A percentile compares a stretch with the other conserved stretches of the same genome.
phyloP scores from a whole-genome alignment of 805 yeast species.

The Clavispora phyllophila region DNA sequence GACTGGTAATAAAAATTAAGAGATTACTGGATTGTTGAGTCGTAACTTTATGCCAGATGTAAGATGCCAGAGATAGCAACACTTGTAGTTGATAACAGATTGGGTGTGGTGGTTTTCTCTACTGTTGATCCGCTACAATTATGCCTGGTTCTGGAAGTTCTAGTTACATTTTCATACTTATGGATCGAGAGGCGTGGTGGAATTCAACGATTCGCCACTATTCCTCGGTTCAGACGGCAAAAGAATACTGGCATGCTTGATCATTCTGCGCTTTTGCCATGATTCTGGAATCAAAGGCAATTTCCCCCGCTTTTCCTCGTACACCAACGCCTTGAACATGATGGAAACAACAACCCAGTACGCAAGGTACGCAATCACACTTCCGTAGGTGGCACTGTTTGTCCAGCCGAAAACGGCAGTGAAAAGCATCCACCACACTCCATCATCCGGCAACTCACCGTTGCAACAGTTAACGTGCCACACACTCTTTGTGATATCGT shows the following conservation, averaged over 20 bases:
- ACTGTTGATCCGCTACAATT: too few species aligned
- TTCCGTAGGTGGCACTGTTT: constrained; percentile 86
- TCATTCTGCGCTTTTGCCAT: constrained; percentile 14
- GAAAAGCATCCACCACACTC: constrained; percentile 78
- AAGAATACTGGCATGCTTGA: constrained; percentile 5
- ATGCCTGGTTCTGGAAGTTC: too few species aligned
- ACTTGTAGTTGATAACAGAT: too few species aligned
- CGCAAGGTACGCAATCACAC: constrained; percentile 63
- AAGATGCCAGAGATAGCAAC: too few species aligned
- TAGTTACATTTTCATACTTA: too few species aligned
- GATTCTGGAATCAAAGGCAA: constrained; percentile 36
- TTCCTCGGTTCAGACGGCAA: constrained; percentile 8
- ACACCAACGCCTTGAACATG: constrained; percentile 35
- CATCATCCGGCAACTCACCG: constrained; percentile 70
- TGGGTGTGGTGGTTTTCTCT: too few species aligned
- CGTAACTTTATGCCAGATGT: too few species aligned
- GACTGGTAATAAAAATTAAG: too few species aligned
- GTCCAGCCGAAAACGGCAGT: constrained; percentile 94
- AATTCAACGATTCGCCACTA: constrained; percentile 25
- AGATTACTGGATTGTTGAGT: too few species aligned
- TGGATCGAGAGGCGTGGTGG: constrained; percentile 19
- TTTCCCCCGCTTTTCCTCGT: constrained; percentile 54
- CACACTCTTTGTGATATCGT: constrained; percentile 69
- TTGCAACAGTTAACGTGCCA: constrained; percentile 97
- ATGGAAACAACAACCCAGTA: constrained; percentile 62